Base-by-base conservation (phyloP, 1,284 basidiomycete species). In the Ceratobasidium theobromae region DNA sequence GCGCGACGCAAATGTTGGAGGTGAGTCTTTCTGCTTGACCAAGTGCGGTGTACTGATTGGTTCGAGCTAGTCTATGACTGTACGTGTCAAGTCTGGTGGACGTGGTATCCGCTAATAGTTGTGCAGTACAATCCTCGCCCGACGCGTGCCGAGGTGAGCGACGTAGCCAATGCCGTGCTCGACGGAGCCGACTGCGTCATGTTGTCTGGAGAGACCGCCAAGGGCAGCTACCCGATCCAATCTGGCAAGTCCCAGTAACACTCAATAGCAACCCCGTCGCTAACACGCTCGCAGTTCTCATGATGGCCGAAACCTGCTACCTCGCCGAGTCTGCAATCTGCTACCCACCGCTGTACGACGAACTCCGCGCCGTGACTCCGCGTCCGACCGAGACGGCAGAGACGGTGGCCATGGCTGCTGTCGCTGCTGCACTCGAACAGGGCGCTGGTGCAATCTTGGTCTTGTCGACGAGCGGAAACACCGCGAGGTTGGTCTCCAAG, bases 1-100 rank as follows among this genome's bases (percentile, higher is more conserved):
- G 97, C 73, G 97, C 97, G 21, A 99, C 97, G 18, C 97, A 99
- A 79, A 99, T 99, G 97, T 88, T 99, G 73, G 97, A 99, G 84
- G 89, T 90, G 73, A 74, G 82, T 76, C 46, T 65, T 70, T 18
- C 16, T 43, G 52, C 41, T 62, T 60, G 55, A 52, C 23, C 49
- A 32, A 46, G 58, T 16, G 23, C 11, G 16, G 35, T 38, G 40
- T 66, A 68, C 46, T 68, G 25, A 65, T 55, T 12, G 12, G 55
- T 35, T 52, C 41, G 49, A 57, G 58, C 53, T 72, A 90, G 88
- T 95, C 93, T 11, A 97, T 96, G 94, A 96, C 95, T 68, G 91
- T 93, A 74, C 77, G 82, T 76, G 49, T 27, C 4, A 25, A 27
- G 25, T 28, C 5, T 27, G 30, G 28, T 4, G 12, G 4, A 12